Base-by-base conservation (phyloP, 257 asterid genomes). In the Nicotiana otophora region DNA sequence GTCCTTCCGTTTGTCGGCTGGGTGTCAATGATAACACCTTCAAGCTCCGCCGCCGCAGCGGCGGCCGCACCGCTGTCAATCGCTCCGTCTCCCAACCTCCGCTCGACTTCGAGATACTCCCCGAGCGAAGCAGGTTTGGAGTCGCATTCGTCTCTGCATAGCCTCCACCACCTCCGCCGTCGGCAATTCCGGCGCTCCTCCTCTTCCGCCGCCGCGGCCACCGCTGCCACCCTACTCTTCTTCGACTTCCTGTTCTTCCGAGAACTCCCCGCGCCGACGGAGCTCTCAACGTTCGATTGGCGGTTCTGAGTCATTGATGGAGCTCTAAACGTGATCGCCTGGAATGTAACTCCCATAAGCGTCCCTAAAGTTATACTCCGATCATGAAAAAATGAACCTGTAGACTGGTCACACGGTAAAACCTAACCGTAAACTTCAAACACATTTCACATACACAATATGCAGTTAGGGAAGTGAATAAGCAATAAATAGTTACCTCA, bases 351-450 rank as follows among this genome's bases (percentile, higher is more conserved):
- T 19, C 99, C 99, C 99, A 96, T 94, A 14, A 96, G 88, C 0
- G 93, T 92, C 23, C 99, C 99, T 26, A 96, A 77, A 1, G 97
- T 88, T 5, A 94, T 96, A 87, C 98, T 96, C 86, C 93, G 89
- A 89, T 96, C 99, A 86, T 92, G 99, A 87, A 96, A 96, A 88
- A 96, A 96, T 5, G 99, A 96, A 31, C 99, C 98, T 64, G 99
- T 96, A 28, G 99, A 96, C 98, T 95, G 93, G 8, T 67, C 76
- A 16, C 10, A 31, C 10, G 67, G 68, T 63, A 46, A 64, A 57
- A 10, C 34, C 51, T 42, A 42, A 42, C 51, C 11, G 28, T 31
- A 5, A 48, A 46, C 17, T 46, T 57, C 30, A 30, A 28, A 34
- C 20, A 10, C 30, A 9, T 20, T 72, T 55, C 64, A 26, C 23